phyloP scores from a whole-genome alignment of 2,329 filamentous ascomycete species.

The Colletotrichum noveboracense region DNA sequence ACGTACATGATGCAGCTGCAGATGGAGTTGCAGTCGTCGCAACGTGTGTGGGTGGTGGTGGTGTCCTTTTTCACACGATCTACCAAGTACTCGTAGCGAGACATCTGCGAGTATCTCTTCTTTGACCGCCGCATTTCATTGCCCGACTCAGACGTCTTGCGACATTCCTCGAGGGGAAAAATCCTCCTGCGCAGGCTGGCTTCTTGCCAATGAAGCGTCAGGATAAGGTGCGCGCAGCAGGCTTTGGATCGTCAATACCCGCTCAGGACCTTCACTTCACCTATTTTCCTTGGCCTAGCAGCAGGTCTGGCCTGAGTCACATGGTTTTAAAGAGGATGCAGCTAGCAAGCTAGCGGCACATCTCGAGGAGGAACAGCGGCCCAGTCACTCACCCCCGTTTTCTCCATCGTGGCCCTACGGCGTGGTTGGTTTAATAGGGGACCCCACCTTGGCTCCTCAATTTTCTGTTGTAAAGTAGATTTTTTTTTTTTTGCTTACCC shows the following conservation, averaged over 20 bases:
- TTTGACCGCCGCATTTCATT: background rate
- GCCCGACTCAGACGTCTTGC: background rate
- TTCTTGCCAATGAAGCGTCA: background rate
- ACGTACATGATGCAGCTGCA: background rate
- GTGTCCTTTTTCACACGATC: background rate
- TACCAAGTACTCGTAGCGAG: background rate
- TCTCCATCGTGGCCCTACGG: conserved; percentile 20
- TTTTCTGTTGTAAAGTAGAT: background rate
- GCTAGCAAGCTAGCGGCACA: conserved; percentile 18
- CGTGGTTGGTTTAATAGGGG: conserved; percentile 11
- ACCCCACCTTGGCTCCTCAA: conserved; percentile 12
- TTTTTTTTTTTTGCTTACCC: background rate
- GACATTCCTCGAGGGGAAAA: background rate
- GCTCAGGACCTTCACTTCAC: background rate
- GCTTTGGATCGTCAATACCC: conserved; percentile 5
- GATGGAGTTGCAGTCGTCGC: background rate
- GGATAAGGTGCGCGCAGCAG: conserved; percentile 8
- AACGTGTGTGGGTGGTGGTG: background rate
- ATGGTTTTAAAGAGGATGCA: conserved; percentile 22
- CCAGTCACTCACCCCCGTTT: background rate
- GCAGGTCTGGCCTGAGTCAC: conserved; percentile 11
- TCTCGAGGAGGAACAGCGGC: background rate
- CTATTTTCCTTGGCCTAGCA: background rate
- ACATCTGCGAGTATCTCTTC: background rate
- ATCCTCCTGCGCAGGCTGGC: background rate